Evolutionary conservation across 768 basidiomycete species (phyloP).

Genomic region (Collybia nuda): DNA sequence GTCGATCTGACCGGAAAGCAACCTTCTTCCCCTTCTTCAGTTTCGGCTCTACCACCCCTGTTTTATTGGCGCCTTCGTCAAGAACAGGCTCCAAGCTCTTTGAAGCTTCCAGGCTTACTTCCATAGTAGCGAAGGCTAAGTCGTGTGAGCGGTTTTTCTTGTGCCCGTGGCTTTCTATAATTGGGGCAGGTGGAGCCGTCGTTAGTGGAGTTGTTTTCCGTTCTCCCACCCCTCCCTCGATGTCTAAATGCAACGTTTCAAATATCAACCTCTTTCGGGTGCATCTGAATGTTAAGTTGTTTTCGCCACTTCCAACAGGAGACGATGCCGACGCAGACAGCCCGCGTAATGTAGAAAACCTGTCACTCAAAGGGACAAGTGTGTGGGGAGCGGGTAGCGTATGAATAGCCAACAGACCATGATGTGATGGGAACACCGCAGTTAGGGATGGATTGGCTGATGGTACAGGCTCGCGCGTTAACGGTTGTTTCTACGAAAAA

Average conservation of each 20-base stretch:
- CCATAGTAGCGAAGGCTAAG: slow-evolving; percentile 34
- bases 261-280: slow-evolving; percentile 85
- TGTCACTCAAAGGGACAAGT: slow-evolving; percentile 77
- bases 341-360: slow-evolving; percentile 81
- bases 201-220: slow-evolving; percentile 59
- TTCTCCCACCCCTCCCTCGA: slow-evolving; percentile 83
- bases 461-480: not conserved
- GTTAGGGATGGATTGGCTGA: slow-evolving; percentile 78
- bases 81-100: slow-evolving; percentile 6
- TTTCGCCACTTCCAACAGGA: slow-evolving; percentile 78
- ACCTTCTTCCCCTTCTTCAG: slow-evolving; percentile 62
- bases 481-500: not conserved
- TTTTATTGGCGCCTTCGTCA: slow-evolving; percentile 9
- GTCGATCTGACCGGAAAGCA: slow-evolving; percentile 63
- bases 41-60: slow-evolving; percentile 19
- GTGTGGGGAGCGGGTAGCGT: slow-evolving; percentile 73
- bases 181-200: slow-evolving; percentile 11
- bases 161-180: slow-evolving; percentile 9
- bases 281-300: slow-evolving; percentile 94
- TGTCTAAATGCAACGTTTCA: slow-evolving; percentile 87
- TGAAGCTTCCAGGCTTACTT: slow-evolving; percentile 42
- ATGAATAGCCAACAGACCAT: slow-evolving; percentile 82
- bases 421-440: slow-evolving; percentile 76
- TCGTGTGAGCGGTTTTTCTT: slow-evolving; percentile 6
- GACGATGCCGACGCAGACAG: slow-evolving; percentile 54